phyloP scores from a whole-genome alignment of 257 asterid genomes.

The Galeopsis tetrahit region DNA sequence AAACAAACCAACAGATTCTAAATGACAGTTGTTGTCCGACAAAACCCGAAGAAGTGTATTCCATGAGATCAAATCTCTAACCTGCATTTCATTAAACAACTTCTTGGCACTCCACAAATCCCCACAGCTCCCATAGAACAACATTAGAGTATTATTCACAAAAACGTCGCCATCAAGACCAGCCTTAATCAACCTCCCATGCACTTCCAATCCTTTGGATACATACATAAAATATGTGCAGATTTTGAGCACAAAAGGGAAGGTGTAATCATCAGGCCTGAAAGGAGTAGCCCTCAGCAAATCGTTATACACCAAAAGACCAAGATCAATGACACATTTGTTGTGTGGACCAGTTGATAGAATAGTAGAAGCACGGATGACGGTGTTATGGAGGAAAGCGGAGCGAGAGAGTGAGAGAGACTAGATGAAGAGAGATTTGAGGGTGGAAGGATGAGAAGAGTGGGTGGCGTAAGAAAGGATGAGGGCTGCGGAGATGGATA shows the following conservation, averaged over 20 bases:
- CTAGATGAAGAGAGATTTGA: conserved; percentile 44
- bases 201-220: conserved; percentile 68
- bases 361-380: conserved; percentile 59
- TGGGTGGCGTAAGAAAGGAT: conserved; percentile 68
- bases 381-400: conserved; percentile 66
- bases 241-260: conserved; percentile 68
- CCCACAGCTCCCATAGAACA: conserved; percentile 65
- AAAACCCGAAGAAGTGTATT: conserved; percentile 58
- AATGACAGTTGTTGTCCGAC: conserved; percentile 40
- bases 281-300: conserved; percentile 46
- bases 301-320: conserved; percentile 52
- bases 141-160: conserved; percentile 64
- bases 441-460: conserved; percentile 35
- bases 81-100: conserved; percentile 68
- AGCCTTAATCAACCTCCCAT: conserved; percentile 57
- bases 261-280: conserved; percentile 67
- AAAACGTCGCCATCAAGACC: conserved; percentile 57
- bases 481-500: conserved; percentile 65
- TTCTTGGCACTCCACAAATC: conserved; percentile 41
- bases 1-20: conserved; percentile 49
- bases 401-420: conserved; percentile 54
- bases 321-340: conserved; percentile 26
- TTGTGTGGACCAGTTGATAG: conserved; percentile 32
- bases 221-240: conserved; percentile 55
- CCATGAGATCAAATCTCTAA: conserved; percentile 73